These are phyloP conservation scores for Penicillium psychrosexuale DNA, from an alignment of 2,329 filamentous ascomycete genomes.

Conservation along the genomic window DNA sequence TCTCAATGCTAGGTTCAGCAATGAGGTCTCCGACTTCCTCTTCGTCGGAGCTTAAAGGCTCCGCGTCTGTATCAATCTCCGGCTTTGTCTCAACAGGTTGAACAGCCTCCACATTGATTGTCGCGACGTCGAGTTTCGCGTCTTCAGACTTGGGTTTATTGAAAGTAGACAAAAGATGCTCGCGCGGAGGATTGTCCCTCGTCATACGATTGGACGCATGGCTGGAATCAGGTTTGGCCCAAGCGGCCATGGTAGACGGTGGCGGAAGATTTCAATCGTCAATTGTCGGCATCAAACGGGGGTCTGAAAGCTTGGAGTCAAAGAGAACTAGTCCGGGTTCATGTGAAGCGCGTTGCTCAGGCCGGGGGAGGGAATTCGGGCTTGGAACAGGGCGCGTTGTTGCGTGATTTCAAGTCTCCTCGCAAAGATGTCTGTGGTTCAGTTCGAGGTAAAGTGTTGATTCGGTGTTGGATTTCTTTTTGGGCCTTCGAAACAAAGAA, in stretches of 20 bases:
- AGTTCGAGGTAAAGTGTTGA: background rate
- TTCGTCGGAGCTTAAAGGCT: no score
- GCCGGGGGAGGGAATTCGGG: background rate
- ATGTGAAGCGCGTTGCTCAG: slow-evolving; percentile 3
- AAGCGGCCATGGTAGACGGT: slow-evolving; percentile 19
- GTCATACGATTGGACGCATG: slow-evolving; percentile 26
- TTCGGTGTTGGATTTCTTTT: background rate
- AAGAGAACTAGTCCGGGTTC: background rate
- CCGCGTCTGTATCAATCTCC: no score
- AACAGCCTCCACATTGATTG: background rate
- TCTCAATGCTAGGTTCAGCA: background rate
- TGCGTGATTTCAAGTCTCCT: background rate
- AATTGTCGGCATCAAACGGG: background rate
- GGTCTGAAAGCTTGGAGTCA: background rate
- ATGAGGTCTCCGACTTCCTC: slow-evolving; percentile 4
- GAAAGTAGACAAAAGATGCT: slow-evolving; percentile 27
- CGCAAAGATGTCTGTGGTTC: background rate
- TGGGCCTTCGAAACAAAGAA: slow-evolving; percentile 3
- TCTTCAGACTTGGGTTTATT: slow-evolving; percentile 12
- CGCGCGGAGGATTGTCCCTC: slow-evolving; percentile 11
- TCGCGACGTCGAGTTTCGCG: no score
- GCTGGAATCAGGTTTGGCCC: slow-evolving; percentile 27
- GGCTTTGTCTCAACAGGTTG: background rate
- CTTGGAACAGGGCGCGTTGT: background rate
- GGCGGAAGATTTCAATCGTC: background rate